Base-by-base conservation (phyloP, 176 grass and related monocot genomes). In the Triticum monococcum region DNA sequence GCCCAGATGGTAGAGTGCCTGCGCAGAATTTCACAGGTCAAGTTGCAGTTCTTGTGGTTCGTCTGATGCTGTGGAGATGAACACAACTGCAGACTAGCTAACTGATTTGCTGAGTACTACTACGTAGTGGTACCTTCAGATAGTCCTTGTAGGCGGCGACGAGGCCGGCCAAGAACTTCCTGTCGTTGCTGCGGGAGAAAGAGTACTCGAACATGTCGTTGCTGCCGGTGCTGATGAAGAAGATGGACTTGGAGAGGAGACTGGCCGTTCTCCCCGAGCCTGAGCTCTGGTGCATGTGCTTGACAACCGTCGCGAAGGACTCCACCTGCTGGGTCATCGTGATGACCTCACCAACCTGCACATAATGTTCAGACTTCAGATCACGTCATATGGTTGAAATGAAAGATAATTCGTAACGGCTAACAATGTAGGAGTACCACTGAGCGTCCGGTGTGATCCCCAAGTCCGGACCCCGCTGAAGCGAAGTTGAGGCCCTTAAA, bases 381-480 rank as follows among this genome's bases (percentile, higher is more conserved):
- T 33, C 43, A 32, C 6, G 48, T 56, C 20, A 68, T 35, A 45
- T 13, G 50, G 37, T 11, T 76, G 11, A 59, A 31, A 17, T 8
- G 10, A 40, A 72, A 11, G 5, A 20, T 57, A 13, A 38, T 65
- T 11, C 5, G 61, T 11, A 70, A n/a, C 4, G 18, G 18, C 8
- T 3, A 24, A 41, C 68, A 24, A 7, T 75, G 13, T 6, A 22
- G 16, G 7, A 22, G 46, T 87, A 94, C 90, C 65, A 9, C 32
- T 22, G 20, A 11, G 41, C 26, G 73, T 26, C 89, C 90, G n/a
- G 92, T 96, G 3, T 50, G 13, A 12, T 85, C 35, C 7, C 48
- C 25, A 69, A 95, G 79, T 46, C 96, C 96, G 68, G 96, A 98
- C 82, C 93, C 96, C 75, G 66, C 93, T 32, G 96, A 98, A 9